These are phyloP conservation scores for Sporothrix euskadiensis DNA, from an alignment of 2,329 filamentous ascomycete species.

Conservation along the genomic window DNA sequence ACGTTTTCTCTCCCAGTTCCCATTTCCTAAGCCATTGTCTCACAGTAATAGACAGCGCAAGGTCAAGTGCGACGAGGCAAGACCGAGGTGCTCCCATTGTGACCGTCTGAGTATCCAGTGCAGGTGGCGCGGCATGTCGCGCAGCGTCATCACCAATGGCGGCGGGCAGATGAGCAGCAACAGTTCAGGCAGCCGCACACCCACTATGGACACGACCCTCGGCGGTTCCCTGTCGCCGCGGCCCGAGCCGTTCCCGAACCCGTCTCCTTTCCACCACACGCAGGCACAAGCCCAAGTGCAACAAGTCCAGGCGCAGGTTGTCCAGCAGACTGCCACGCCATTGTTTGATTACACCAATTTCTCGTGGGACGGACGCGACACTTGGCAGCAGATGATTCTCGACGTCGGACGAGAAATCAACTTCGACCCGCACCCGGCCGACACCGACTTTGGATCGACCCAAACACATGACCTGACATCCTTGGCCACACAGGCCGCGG, in stretches of 20 bases:
- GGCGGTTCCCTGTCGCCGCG: background rate
- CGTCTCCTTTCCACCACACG: background rate
- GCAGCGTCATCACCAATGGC: background rate
- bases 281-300: background rate
- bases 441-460: background rate
- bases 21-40: background rate
- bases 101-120: slow-evolving; percentile 55
- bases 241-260: slow-evolving; percentile 39
- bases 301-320: background rate
- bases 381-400: slow-evolving; percentile 40
- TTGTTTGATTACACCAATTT: slow-evolving; percentile 54
- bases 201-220: background rate
- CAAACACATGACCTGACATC: slow-evolving; percentile 26
- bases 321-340: background rate
- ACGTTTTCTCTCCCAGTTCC: slow-evolving; percentile 31
- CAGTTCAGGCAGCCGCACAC: background rate
- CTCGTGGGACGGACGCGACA: slow-evolving; percentile 9
- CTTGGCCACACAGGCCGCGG: slow-evolving; percentile 22
- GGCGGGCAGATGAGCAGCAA: background rate
- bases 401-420: slow-evolving; percentile 34
- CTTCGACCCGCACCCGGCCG: background rate
- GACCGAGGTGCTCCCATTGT: slow-evolving; percentile 55
- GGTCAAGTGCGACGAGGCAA: slow-evolving; percentile 54
- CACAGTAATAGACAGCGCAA: slow-evolving; percentile 47
- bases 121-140: slow-evolving; percentile 44